Conservation (phyloP, 2,329 filamentous ascomycete species). For the Xylaria sp. region DNA sequence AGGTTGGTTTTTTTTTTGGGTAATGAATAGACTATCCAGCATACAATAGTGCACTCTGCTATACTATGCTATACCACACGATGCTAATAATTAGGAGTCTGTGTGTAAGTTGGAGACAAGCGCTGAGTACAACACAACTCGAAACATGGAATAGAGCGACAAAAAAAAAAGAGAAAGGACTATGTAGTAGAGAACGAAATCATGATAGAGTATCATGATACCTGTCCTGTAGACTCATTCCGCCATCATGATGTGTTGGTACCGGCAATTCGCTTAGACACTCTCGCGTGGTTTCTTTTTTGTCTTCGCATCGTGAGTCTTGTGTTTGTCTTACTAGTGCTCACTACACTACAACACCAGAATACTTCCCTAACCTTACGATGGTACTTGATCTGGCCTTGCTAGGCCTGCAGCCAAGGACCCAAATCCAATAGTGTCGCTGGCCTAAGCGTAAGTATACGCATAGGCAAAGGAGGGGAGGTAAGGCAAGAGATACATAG, state of each 20-base stretch:
- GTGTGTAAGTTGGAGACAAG: not conserved
- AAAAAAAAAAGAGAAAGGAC: not conserved
- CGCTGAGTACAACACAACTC: not conserved
- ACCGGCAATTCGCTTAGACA: not conserved
- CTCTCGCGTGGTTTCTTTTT: not conserved
- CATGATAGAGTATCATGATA: not conserved
- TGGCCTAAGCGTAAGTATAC: conserved; percentile 5
- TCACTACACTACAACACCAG: conserved; percentile 1
- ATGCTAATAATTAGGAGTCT: not conserved
- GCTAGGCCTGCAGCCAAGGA: conserved; percentile 23
- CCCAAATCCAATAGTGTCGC: conserved; percentile 19
- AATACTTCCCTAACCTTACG: not conserved
- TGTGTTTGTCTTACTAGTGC: conserved; percentile 22
- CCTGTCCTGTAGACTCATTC: not conserved
- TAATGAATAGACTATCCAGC: not conserved
- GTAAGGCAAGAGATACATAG: too few relatives aligned
- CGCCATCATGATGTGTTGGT: not conserved
- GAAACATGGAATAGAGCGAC: not conserved
- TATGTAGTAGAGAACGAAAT: too few relatives aligned
- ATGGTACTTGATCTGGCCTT: conserved; percentile 2
- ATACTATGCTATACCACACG: not conserved
- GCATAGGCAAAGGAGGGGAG: conserved; percentile 5
- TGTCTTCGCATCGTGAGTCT: not conserved
- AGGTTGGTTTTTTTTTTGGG: not conserved
- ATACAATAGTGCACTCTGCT: not conserved